Percentiles rank a stretch among this genome's conserved stretches.
Conservation (phyloP, 2,329 filamentous ascomycete genomes). For the Phialemonium atrogriseum region DNA sequence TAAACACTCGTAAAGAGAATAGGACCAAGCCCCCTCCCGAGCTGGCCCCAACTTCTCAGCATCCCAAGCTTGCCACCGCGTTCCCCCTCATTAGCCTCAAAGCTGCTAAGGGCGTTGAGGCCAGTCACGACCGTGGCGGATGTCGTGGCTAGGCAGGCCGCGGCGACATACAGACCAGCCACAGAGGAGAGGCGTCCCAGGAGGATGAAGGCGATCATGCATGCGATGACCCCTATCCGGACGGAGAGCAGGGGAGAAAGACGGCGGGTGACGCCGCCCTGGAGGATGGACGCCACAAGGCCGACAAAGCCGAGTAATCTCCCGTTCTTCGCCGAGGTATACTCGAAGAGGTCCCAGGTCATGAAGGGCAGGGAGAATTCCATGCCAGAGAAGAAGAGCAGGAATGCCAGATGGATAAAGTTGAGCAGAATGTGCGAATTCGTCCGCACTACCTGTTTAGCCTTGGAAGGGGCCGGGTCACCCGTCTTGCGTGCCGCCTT, state of each 20-base stretch:
- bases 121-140: conserved; percentile 93
- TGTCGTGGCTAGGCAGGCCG: conserved; percentile 77
- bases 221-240: conserved; percentile 68
- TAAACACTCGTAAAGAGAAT: conserved; percentile 90
- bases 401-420: conserved; percentile 77
- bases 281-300: conserved; percentile 81
- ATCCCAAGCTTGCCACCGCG: conserved; percentile 81
- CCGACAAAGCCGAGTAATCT: conserved; percentile 85
- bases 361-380: conserved; percentile 97
- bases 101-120: conserved; percentile 82
- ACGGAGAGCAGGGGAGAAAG: conserved; percentile 75
- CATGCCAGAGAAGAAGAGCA: conserved; percentile 96
- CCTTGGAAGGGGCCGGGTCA: conserved; percentile 9
- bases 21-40: conserved; percentile 79
- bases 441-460: conserved; percentile 43
- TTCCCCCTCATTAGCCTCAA: conserved; percentile 74
- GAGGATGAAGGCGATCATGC: conserved; percentile 71
- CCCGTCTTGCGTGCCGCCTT: conserved; percentile 11
- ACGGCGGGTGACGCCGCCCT: conserved; percentile 83
- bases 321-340: conserved; percentile 72
- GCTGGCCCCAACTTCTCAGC: conserved; percentile 74
- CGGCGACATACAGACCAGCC: conserved; percentile 67
- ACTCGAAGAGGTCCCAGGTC: conserved; percentile 88
- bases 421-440: conserved; percentile 83
- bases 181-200: conserved; percentile 64